Evolutionary conservation across 495 filamentous ascomycete genomes (phyloP), one percentile per base, ranked within the genome.

Genomic region (Aspergillus mulundensis): DNA sequence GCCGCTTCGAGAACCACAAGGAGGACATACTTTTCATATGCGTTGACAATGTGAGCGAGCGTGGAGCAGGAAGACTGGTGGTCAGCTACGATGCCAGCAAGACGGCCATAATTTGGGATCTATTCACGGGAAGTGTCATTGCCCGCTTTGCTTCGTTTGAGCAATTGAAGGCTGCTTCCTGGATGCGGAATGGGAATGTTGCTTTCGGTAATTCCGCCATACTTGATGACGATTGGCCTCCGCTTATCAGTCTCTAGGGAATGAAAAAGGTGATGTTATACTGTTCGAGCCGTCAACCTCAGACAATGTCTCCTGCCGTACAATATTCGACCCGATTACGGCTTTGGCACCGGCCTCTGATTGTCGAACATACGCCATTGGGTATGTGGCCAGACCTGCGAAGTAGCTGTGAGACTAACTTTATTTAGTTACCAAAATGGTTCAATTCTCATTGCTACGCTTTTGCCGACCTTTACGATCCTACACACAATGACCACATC

Each of bases 131-230:
- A 30, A 87, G 89, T 38, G 91, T 96, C 65, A 81, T 96, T 57
- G 86, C 94, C 16, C 81, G 92, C 45, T 97, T 97, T 70, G 85
- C 85, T 50, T 90, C 91, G 0, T 97, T 95, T 65, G 91, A 96
- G 66, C 81, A 86, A 57, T 81, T 98, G 53, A 83, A 81, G 38
- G 86, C 89, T 45, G 94, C 94, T 44, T 79, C 88, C 16, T 98
- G 93, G 91, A 96, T 98, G 94, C 83, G 87, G 45, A 96, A 97
- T 76, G 94, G 95, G 38, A 95, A 97, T 79, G 84, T 98, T 54
- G 93, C 90, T 49, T 97, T 97, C 76, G 94, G 93, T 96, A 64
- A 20, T 19, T 24, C 4, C 34, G 14, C 20, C 10, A 8, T 34
- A 7, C 19, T 40, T 19, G 10, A 25, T 15, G 21, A 15, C 6